A percentile compares a stretch with the other conserved stretches of the same genome.
phyloP scores from a whole-genome alignment of 208 protist species.

The Crithidia sp. region DNA sequence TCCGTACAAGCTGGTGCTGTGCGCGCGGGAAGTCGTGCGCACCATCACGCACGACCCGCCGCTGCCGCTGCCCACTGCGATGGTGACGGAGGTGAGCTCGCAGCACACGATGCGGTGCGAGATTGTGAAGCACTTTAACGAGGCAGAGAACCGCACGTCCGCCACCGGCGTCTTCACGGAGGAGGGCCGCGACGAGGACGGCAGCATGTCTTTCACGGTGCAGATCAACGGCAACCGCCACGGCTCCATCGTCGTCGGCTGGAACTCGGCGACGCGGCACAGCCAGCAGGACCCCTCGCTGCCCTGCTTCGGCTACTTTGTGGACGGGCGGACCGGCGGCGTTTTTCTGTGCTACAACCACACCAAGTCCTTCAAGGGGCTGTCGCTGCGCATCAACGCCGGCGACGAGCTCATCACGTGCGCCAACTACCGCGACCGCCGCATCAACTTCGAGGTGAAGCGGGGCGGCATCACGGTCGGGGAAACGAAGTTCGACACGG shows the following conservation, averaged over 20 bases:
- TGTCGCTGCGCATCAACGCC: constrained; percentile 58
- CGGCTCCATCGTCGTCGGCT: constrained; percentile 76
- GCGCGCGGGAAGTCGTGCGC: constrained; percentile 55
- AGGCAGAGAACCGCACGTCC: constrained; percentile 18
- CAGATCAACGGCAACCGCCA: constrained; percentile 49
- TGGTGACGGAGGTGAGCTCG: constrained; percentile 45
- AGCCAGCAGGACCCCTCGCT: constrained; percentile 28
- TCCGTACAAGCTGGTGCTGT: constrained; percentile 78
- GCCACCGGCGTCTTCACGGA: constrained; percentile 65
- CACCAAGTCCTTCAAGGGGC: constrained; percentile 29
- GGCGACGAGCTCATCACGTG: constrained; percentile 61
- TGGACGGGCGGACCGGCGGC: constrained; percentile 62
- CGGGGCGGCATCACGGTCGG: constrained; percentile 50
- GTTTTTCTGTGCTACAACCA: constrained; percentile 71
- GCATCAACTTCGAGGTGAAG: constrained; percentile 60
- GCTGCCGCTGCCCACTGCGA: constrained; percentile 61
- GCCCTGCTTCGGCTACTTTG: constrained; percentile 80
- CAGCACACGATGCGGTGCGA: constrained; percentile 64
- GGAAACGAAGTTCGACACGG: constrained; percentile 68
- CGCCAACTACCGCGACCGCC: constrained; percentile 69
- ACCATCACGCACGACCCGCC: constrained; percentile 69
- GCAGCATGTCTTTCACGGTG: constrained; percentile 66
- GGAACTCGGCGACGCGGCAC: constrained; percentile 66
- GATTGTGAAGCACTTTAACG: constrained; percentile 27
- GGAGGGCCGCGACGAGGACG: constrained; percentile 47